Conservation (phyloP, 2,329 filamentous ascomycete genomes). For the Endocalyx cinctus region DNA sequence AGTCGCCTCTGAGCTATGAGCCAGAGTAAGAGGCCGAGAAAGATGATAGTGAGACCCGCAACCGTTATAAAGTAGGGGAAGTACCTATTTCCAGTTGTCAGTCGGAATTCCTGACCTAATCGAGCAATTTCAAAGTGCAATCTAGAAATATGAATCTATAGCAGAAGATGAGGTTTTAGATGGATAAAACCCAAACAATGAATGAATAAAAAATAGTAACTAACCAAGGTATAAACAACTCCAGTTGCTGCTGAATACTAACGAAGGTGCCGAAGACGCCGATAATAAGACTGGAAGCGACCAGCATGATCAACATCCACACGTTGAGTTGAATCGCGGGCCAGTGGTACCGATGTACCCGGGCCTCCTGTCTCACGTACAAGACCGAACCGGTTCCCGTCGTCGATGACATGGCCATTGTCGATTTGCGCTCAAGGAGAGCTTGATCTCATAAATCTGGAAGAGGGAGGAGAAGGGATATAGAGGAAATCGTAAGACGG, state of each 20-base stretch:
- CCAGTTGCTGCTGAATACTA: constrained; percentile 51
- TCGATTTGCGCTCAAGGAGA: constrained; percentile 5
- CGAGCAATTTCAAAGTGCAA: neutral
- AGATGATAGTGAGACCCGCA: constrained; percentile 55
- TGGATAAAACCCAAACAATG: no score
- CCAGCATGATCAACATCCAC: constrained; percentile 63
- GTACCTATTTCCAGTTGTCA: constrained; percentile 46
- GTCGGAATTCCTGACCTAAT: neutral
- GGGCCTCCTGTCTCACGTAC: constrained; percentile 39
- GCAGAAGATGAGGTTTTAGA: no score
- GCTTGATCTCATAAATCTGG: no score
- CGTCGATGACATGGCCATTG: constrained; percentile 32
- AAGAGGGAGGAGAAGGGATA: neutral
- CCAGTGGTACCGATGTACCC: constrained; percentile 62
- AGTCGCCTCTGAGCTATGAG: constrained; percentile 58
- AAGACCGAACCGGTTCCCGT: constrained; percentile 35
- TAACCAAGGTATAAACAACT: constrained; percentile 56
- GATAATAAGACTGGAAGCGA: constrained; percentile 53
- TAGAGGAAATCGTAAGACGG: constrained; percentile 1
- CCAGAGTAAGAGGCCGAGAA: constrained; percentile 61
- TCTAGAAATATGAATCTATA: no score
- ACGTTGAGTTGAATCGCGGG: constrained; percentile 62
- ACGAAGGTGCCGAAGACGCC: constrained; percentile 60
- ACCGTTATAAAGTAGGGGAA: constrained; percentile 63
- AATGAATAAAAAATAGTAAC: no score